Evolutionary conservation across 345 rosid species (phyloP).

Genomic region (Kernera saxatilis): DNA sequence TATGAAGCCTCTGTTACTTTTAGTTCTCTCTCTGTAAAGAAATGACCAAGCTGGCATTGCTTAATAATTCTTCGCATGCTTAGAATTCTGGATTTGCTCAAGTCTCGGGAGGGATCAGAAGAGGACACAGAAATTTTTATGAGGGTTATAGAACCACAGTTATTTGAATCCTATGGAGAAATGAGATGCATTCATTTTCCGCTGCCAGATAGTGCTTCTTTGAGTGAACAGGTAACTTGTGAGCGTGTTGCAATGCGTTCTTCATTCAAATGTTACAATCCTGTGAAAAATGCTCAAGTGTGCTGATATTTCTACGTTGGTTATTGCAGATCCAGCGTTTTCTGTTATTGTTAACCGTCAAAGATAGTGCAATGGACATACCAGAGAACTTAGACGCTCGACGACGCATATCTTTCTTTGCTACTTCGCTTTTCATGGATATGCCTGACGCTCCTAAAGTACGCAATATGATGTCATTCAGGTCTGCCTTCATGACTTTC

Average conservation of each 20-base stretch:
- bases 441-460: conserved; percentile 90
- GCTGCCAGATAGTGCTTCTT: conserved; percentile 58
- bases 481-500: conserved; percentile 41
- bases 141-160: conserved; percentile 51
- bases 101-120: conserved; percentile 30
- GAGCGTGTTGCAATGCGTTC: neutral
- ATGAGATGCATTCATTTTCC: conserved; percentile 65
- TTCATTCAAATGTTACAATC: neutral
- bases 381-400: conserved; percentile 84
- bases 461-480: conserved; percentile 87
- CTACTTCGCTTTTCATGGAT: conserved; percentile 91
- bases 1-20: neutral
- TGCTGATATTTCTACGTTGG: conserved; percentile 24
- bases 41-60: neutral
- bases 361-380: conserved; percentile 85
- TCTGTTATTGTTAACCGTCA: conserved; percentile 65
- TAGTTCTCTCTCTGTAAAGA: conserved; percentile 7
- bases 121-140: conserved; percentile 40
- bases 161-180: conserved; percentile 56
- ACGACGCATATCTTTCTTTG: conserved; percentile 86
- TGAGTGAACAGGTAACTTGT: conserved; percentile 65
- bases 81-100: conserved; percentile 54
- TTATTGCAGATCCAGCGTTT: conserved; percentile 69
- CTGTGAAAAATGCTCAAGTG: neutral
- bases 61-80: conserved; percentile 2